Percentiles rank a stretch among this genome's conserved stretches.
These are phyloP conservation scores for Trebouxia sp. DNA, from an alignment of 139 green algal genomes.

Conservation along the genomic window DNA sequence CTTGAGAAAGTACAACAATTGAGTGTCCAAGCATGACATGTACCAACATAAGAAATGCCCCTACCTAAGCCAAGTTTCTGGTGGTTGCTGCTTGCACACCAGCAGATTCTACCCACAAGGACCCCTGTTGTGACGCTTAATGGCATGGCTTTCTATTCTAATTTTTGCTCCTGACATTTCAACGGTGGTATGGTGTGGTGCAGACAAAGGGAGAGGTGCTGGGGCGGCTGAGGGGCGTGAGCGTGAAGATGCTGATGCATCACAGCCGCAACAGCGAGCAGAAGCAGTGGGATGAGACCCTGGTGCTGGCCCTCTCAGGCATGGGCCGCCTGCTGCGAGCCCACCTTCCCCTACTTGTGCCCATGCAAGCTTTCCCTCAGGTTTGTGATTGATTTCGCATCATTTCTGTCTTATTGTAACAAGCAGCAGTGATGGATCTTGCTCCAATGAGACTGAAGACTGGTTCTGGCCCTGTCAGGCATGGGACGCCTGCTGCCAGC, in stretches of 20 bases:
- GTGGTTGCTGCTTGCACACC: background rate
- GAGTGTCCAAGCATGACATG: too few species aligned
- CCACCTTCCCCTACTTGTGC: constrained; percentile 71
- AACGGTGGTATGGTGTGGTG: background rate
- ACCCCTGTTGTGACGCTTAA: background rate
- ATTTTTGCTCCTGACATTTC: background rate
- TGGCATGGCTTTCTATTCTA: background rate
- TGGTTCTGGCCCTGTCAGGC: constrained; percentile 82
- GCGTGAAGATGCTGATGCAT: constrained; percentile 88
- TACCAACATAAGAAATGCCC: too few species aligned
- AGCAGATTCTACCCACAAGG: background rate
- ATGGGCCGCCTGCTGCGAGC: constrained; percentile 77
- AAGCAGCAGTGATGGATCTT: too few species aligned
- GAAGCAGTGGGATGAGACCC: constrained; percentile 95
- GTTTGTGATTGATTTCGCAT: background rate
- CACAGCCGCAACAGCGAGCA: constrained; percentile 93
- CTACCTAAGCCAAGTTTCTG: too few species aligned
- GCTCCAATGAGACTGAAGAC: constrained; percentile 92
- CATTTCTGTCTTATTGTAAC: too few species aligned
- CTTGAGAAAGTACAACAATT: too few species aligned
- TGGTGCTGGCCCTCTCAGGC: constrained; percentile 82
- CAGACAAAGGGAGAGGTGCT: constrained; percentile 72
- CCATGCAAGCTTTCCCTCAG: constrained; percentile 46
- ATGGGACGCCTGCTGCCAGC: constrained; percentile 76
- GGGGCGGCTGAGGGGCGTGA: constrained; percentile 66